Base-by-base conservation (phyloP, 345 rosid species). In the Mallotus nudiflorus region DNA sequence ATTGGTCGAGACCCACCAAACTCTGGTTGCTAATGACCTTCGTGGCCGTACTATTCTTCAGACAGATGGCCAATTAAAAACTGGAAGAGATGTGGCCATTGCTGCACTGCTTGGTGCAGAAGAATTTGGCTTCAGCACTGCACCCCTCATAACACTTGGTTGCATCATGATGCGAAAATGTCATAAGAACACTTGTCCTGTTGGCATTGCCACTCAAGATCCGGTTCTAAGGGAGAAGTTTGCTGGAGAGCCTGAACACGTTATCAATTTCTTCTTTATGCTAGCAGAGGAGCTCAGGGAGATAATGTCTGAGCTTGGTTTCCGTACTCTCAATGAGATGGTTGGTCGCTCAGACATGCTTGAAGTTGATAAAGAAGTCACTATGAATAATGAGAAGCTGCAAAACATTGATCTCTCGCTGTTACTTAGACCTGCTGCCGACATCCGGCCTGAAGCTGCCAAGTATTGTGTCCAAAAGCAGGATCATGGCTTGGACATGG, bases 101-200 rank as follows among this genome's bases (percentile, higher is more conserved):
- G 99, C 99, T 11, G 93, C 99, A 0, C 99, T 96, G 75, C 98
- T 96, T 33, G 99, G 99, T 63, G 99, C 99, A 10, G 99, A 96
- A 85, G 99, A 96, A 76, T 96, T 96, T 76, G 99, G 99, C 63
- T 96, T 96, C 70, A 96, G 99, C 83, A 96, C 99, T 48, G 99
- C 99, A 14, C 99, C 99, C 42, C 96, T 96, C 48, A 96, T 96
- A 65, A 92, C 99, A 5, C 97, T 96, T 2, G 99, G 99, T 51
- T 96, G 99, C 81, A 92, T 96, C 81, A 96, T 96, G 99, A 96
- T 96, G 99, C 82, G 97, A 69, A 96, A 96, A 78, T 96, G 99
- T 85, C 99, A 96, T 80, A 96, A 96, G 76, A 96, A 96, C 73
- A 96, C 99, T 11, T 96, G 99, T 58, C 99, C 99, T 22, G 99